These are phyloP conservation scores for Medicago lupulina DNA, from an alignment of 306 rosid species.

Conservation along the genomic window DNA sequence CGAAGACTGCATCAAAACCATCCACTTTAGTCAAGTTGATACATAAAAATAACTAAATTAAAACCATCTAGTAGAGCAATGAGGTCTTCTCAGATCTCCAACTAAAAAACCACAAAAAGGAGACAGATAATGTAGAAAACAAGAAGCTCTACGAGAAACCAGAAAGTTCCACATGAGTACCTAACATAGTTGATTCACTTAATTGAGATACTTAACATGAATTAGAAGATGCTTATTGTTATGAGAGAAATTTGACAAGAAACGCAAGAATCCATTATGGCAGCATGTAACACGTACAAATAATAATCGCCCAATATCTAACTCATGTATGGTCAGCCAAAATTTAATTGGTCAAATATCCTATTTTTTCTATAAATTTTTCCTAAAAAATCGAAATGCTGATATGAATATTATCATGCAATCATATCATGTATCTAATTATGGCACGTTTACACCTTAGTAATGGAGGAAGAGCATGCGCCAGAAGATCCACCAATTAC, in stretches of 20 bases:
- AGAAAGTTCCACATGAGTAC: not conserved
- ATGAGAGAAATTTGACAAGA: no score
- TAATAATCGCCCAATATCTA: no score
- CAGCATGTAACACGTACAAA: no score
- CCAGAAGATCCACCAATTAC: not conserved
- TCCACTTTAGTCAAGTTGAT: constrained; percentile 33
- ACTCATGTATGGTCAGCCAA: no score
- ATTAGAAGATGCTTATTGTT: no score
- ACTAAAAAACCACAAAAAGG: not conserved
- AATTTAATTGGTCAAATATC: no score
- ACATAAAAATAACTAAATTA: constrained; percentile 25
- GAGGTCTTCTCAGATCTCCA: not conserved
- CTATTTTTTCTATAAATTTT: no score
- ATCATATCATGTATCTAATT: not conserved
- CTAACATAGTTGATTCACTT: constrained; percentile 1
- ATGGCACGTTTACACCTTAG: not conserved
- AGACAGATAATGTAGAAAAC: constrained; percentile 27
- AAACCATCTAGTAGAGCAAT: constrained; percentile 29
- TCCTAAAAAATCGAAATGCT: no score
- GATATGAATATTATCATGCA: not conserved
- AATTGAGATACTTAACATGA: not conserved
- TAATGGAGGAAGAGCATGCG: not conserved
- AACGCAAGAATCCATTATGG: no score
- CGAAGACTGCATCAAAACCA: constrained; percentile 81
- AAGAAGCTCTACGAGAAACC: constrained; percentile 4